Base-by-base conservation (phyloP, 345 rosid genomes). In the Hypericum perforatum region DNA sequence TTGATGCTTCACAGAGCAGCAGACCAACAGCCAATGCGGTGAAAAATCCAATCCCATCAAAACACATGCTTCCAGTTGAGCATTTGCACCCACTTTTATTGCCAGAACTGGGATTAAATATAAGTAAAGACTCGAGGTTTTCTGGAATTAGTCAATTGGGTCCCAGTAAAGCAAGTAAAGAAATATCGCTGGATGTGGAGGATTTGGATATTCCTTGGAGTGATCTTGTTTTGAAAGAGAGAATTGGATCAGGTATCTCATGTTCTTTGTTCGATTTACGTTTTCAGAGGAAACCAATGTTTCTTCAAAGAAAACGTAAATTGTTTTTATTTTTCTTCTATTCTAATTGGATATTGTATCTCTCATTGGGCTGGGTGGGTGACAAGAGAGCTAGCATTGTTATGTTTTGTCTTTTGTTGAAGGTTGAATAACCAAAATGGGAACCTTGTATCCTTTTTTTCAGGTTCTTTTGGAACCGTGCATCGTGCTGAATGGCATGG, bases 401-500 rank as follows among this genome's bases (percentile, higher is more conserved):
- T 22, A 22, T 22, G 32, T 4, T 22, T 22, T 56, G 43, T 39
- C 22, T 32, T 7, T 58, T 62, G 43, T 43, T 39, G 48, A 54
- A 58, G 42, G 45, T 52, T 58, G 49, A 54, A 47, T 15, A 29
- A n/a, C 39, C 64, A 44, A 69, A 48, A 65, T 70, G 59, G 60
- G 13, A 53, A 46, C 48, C 55, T 42, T 63, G 50, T 62, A 67
- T 54, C 36, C 65, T 42, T 56, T 38, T 62, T 80, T 78, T 67
- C 87, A 94, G 99, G 99, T 72, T 94, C 99, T 72, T 94, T 94
- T 72, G 99, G 99, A 55, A 94, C 87, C 64, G 99, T 94, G 52
- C 95, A 86, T 70, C 97, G 92, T 72, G 99, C 99, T 69, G 99
- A 94, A 54, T 89, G 97, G 99, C 83, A 89, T 82, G 97, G 97